These are phyloP conservation scores for Platanus orientalis DNA, from an alignment of 164 flowering plant species.

Conservation along the genomic window DNA sequence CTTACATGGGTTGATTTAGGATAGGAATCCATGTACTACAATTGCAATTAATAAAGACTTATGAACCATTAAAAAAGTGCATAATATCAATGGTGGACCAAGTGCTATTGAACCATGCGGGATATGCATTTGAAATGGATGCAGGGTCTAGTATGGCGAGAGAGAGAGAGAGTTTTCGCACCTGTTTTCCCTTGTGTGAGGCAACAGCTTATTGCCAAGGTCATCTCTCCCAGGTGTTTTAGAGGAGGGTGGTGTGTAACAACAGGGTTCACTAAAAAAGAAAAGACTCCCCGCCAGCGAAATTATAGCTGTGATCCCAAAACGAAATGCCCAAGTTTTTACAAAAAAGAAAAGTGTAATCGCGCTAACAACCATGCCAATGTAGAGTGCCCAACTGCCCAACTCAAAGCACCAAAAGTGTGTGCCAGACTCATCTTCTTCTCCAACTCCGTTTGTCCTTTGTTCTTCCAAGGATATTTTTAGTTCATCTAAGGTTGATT, in stretches of 20 bases:
- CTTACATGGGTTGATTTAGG: too few species aligned
- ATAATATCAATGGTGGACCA: too few species aligned
- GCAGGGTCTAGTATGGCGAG: too few species aligned
- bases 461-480: too few species aligned
- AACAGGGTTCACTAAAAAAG: slow-evolving; percentile 23
- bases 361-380: slow-evolving; percentile 23
- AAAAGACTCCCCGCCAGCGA: slow-evolving; percentile 23
- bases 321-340: slow-evolving; percentile 32
- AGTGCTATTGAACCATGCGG: too few species aligned
- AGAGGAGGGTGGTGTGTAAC: too few species aligned
- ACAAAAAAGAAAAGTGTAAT: slow-evolving; percentile 25
- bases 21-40: too few species aligned
- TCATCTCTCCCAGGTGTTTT: slow-evolving; percentile 9
- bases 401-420: too few species aligned
- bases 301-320: slow-evolving; percentile 37
- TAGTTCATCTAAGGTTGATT: slow-evolving; percentile 14
- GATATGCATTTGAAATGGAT: too few species aligned
- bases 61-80: too few species aligned
- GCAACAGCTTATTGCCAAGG: not conserved
- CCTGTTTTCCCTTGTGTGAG: slow-evolving; percentile 28
- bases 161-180: slow-evolving; percentile 3
- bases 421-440: not conserved
- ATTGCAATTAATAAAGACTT: too few species aligned
- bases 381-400: slow-evolving; percentile 8
- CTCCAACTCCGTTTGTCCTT: not conserved